These are phyloP conservation scores for Fusarium clavum DNA, from an alignment of 2,329 filamentous ascomycete genomes.

Conservation along the genomic window DNA sequence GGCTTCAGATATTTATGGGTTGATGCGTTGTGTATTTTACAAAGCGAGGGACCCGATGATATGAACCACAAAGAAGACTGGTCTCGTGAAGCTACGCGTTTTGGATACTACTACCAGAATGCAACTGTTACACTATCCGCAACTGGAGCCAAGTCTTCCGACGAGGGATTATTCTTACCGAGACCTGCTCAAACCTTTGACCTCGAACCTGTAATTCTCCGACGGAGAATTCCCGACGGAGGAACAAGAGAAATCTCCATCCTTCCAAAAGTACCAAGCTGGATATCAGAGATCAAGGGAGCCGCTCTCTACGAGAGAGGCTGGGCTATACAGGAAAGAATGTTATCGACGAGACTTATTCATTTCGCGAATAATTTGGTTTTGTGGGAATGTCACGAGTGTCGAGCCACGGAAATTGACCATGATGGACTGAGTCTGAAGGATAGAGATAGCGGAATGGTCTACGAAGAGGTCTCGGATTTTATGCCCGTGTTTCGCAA, in stretches of 20 bases:
- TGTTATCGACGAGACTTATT: background rate
- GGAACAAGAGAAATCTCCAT: background rate
- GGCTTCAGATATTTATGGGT: background rate
- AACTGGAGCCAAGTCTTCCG: background rate
- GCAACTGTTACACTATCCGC: background rate
- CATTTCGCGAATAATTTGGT: background rate
- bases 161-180: background rate
- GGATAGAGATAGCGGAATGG: background rate
- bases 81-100: background rate
- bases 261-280: background rate
- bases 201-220: background rate
- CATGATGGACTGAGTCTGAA: background rate
- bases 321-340: background rate
- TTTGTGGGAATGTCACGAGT: background rate
- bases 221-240: fast-evolving
- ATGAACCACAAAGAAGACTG: background rate
- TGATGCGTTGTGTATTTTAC: background rate
- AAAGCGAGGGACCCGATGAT: background rate
- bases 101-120: background rate
- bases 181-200: background rate
- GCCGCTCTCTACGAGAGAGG: background rate
- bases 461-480: background rate
- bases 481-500: background rate
- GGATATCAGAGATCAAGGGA: background rate
- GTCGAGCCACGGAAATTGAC: background rate